Conservation (phyloP, 345 rosid genomes). For the Moringa oleifera region DNA sequence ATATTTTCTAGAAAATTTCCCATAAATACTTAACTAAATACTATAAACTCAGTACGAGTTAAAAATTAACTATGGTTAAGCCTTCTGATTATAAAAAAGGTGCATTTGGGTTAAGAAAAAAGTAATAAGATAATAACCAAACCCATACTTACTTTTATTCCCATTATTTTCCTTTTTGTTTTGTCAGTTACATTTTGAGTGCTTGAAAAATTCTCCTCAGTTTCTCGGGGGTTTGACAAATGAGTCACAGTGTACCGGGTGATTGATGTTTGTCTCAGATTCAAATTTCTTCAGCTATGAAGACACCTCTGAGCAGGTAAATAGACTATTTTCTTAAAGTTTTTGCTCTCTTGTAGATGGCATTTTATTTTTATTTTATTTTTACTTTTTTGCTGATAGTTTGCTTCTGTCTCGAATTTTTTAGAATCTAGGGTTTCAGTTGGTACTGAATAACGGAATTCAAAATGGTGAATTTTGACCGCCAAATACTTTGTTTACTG, state of each 20-base stretch:
- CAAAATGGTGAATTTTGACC: constrained; percentile 13
- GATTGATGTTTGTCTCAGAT: constrained; percentile 20
- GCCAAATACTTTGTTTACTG: constrained; percentile 8
- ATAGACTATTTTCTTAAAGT: background rate
- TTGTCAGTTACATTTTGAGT: background rate
- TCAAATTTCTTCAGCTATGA: constrained; percentile 11
- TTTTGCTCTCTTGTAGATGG: too few species aligned
- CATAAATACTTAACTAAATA: background rate
- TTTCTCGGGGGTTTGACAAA: constrained; percentile 19
- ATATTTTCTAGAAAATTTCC: background rate
- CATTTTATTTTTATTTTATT: background rate
- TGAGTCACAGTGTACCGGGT: constrained; percentile 14
- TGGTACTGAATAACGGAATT: constrained; percentile 9
- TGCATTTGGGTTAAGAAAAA: constrained; percentile 11
- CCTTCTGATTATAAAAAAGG: constrained; percentile 12
- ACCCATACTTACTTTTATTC: constrained; percentile 10
- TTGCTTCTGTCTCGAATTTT: constrained; percentile 1
- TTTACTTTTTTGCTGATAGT: background rate
- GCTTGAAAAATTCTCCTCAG: constrained; percentile 7
- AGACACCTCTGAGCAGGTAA: constrained; percentile 16
- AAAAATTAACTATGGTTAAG: constrained; percentile 28
- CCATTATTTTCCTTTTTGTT: background rate
- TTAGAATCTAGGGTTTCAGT: constrained; percentile 27
- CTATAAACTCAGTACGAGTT: constrained; percentile 13
- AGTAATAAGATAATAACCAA: constrained; percentile 10